Conservation (phyloP, 169 alveolate species). For the Plasmodium vivax region DNA sequence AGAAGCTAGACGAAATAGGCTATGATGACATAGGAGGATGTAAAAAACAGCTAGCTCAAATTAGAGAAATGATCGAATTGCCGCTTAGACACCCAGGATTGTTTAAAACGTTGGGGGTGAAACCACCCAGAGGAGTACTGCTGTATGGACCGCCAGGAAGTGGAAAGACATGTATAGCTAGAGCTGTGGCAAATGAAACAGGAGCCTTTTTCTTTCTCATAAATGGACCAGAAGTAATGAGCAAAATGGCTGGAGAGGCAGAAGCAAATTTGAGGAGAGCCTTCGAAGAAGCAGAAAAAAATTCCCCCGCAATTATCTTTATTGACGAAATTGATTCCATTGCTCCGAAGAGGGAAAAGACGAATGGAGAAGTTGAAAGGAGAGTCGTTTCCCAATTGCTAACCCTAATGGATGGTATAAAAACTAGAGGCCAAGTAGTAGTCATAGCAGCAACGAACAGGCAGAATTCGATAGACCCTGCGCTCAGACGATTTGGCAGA, state of each 20-base stretch:
- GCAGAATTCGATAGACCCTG: slow-evolving; percentile 99
- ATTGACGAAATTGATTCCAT: slow-evolving; percentile 99
- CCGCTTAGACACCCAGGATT: slow-evolving; percentile 99
- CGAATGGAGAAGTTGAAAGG: slow-evolving; percentile 99
- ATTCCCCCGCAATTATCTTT: slow-evolving; percentile 99
- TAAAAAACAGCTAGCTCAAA: slow-evolving; percentile 98
- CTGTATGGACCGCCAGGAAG: slow-evolving; percentile 99
- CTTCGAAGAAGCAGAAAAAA: slow-evolving; percentile 97
- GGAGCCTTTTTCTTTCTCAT: slow-evolving; percentile 97
- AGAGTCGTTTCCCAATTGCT: slow-evolving; percentile 99
- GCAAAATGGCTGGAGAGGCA: slow-evolving; percentile 99
- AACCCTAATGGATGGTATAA: slow-evolving; percentile 99
- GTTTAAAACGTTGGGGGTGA: slow-evolving; percentile 99
- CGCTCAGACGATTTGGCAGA: slow-evolving; percentile 99
- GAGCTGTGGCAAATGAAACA: slow-evolving; percentile 99
- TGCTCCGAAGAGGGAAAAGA: slow-evolving; percentile 99
- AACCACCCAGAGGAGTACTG: slow-evolving; percentile 99
- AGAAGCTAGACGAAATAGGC: slow-evolving; percentile 98
- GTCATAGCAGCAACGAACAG: slow-evolving; percentile 99
- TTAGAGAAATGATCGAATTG: slow-evolving; percentile 98
- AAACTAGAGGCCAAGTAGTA: slow-evolving; percentile 99
- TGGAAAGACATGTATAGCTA: slow-evolving; percentile 99
- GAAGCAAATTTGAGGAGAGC: slow-evolving; percentile 98
- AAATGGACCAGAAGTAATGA: slow-evolving; percentile 98
- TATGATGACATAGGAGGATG: slow-evolving; percentile 99